Base-by-base conservation (phyloP, 1,284 basidiomycete species). In the Fomitopsis palustris region DNA sequence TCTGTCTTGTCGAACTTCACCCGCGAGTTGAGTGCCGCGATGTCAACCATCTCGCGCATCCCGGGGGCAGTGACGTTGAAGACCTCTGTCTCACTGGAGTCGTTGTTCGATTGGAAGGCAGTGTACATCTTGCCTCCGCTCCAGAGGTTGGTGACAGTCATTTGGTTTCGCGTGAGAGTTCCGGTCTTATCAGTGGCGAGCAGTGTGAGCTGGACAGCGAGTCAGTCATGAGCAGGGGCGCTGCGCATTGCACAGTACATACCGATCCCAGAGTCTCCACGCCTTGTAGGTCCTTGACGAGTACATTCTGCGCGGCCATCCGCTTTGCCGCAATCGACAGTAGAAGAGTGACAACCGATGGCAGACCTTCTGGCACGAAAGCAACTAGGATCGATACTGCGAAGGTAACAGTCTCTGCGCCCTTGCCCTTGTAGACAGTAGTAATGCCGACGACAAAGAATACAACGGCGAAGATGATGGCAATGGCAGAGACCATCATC, bases 121-220 rank as follows among this genome's bases (percentile, higher is more conserved):
- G 83, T 78, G 63, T 76, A 82, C 84, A 87, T 86, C 62, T 75
- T 77, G 39, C 71, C 73, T 0, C 82, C 81, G 67, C 80, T 85
- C 85, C 85, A 86, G 7, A 87, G 66, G 61, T 87, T 87, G 7
- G 85, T 82, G 4, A 85, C 86, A 8, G 86, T 86, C 87, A 89
- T 89, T 66, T 87, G 84, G 69, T 90, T 90, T 51, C 84, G 74
- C 12, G 88, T 91, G 53, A 91, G 73, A 9, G 88, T 91, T 9
- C 88, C 88, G 1, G 88, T 91, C 73, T 90, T 90, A 70, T 90
- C 88, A 4, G 87, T 88, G 19, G 86, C 86, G 21, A 90, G 74
- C 23, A 89, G 77, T 0, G 86, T 88, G 53, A 87, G 71, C 81
- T 83, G 55, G 3, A 43, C 27, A 27, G 58, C 37, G 19, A 27